Evolutionary conservation across 441 rosid species (phyloP), one percentile per base, ranked within the genome.

Genomic region (Mallotus repandus): DNA sequence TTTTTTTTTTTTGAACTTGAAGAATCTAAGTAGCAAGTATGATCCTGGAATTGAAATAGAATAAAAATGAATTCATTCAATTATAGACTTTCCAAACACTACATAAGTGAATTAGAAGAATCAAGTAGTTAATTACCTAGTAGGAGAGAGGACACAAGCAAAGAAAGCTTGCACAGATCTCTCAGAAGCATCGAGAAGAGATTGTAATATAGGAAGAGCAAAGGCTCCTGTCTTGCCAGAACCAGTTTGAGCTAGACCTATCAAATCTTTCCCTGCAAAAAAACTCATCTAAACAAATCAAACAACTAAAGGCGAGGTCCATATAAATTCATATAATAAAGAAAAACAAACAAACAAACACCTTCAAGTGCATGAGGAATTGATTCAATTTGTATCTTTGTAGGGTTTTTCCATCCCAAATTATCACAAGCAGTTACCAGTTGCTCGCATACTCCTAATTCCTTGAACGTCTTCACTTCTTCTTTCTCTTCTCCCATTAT

Each of bases 171-270:
- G 97, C 1, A 86, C 87, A 8, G 91, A 84, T 46, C 81, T 89
- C 58, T 82, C 70, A 9, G 88, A 90, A 78, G 86, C 78, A 49
- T 92, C 89, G 10, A 96, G 79, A 60, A 96, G 94, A 0, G 97
- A 89, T 74, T 91, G 96, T 49, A 96, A 69, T 63, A 94, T 94
- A 9, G 99, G 98, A 67, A 94, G 86, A 9, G 98, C 98, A 71
- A 94, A 96, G 0, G 99, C 99, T 76, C 98, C 99, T 0, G 99
- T 92, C 81, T 92, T 96, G 63, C 97, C 98, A 14, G 98, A 94
- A 74, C 98, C 99, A 0, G 98, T 96, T 73, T 96, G 99, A 0
- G 98, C 99, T 76, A 96, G 90, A 65, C 97, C 98, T 38, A 94
- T 94, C 84, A 96, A 82, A 81, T 96, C 98, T 78, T 91, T 96